Conservation (phyloP, 192 early-diverging fungal genomes). For the Jimgerdemannia lactiflua region DNA sequence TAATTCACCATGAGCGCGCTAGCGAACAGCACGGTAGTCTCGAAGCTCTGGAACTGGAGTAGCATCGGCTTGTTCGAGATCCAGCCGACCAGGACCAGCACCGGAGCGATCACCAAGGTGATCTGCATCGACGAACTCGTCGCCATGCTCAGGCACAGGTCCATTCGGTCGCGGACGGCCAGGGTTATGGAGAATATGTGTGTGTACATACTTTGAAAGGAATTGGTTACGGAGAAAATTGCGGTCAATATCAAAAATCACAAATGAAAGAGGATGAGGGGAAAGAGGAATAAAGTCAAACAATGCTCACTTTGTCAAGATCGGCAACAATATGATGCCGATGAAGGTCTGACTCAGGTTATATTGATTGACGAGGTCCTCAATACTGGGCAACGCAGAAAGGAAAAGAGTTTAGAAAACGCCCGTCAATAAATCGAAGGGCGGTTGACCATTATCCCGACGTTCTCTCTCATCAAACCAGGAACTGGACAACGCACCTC, state of each 20-base stretch:
- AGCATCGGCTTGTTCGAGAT: conserved; percentile 76
- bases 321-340: conserved; percentile 87
- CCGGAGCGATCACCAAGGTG: conserved; percentile 70
- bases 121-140: conserved; percentile 68
- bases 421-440: too few species aligned
- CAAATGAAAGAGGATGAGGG: background rate
- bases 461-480: background rate
- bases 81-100: conserved; percentile 81
- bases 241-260: too few species aligned
- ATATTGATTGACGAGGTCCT: conserved; percentile 63
- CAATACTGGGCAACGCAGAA: conserved; percentile 41
- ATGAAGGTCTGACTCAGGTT: conserved; percentile 81
- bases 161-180: conserved; percentile 92
- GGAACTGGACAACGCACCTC: conserved; percentile 17
- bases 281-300: background rate
- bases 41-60: conserved; percentile 79
- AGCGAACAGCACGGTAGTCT: conserved; percentile 80
- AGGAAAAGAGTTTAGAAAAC: too few species aligned
- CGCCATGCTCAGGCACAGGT: conserved; percentile 57
- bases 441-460: background rate
- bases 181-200: conserved; percentile 83
- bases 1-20: conserved; percentile 78
- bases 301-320: conserved; percentile 77
- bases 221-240: conserved; percentile 1
- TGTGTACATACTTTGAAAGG: conserved; percentile 26